Percentiles rank a stretch among this genome's conserved stretches.
phyloP scores from a whole-genome alignment of 2,329 filamentous ascomycete genomes.

The Cylindrodendrum hubeiense region DNA sequence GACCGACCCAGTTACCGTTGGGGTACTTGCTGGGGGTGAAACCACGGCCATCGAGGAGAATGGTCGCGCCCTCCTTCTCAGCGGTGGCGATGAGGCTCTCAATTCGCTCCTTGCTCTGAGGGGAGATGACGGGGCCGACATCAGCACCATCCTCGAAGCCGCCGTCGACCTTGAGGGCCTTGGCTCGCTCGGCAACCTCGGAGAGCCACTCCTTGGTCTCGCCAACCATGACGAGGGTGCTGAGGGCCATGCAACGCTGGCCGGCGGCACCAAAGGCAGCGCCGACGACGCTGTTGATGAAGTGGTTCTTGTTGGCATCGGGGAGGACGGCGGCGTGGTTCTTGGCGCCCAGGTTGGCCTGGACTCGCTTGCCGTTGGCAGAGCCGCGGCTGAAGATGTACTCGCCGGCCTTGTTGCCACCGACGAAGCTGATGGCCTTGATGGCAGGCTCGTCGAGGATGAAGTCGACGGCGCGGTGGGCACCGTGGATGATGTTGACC shows the following conservation, averaged over 20 bases:
- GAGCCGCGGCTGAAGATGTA: constrained; percentile 86
- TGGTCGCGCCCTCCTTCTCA: constrained; percentile 83
- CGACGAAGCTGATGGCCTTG: constrained; percentile 89
- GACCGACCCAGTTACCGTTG: constrained; percentile 87
- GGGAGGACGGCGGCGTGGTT: constrained; percentile 88
- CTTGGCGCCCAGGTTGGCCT: constrained; percentile 90
- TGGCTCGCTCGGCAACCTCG: constrained; percentile 82
- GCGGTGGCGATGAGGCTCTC: constrained; percentile 81
- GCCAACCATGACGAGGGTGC: constrained; percentile 85
- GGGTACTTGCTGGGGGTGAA: constrained; percentile 83
- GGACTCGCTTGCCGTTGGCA: constrained; percentile 88
- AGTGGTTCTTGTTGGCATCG: constrained; percentile 92
- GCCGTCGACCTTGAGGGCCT: constrained; percentile 79
- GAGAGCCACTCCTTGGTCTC: constrained; percentile 87
- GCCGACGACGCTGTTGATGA: constrained; percentile 85
- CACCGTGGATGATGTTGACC: constrained; percentile 85
- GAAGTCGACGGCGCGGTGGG: constrained; percentile 86
- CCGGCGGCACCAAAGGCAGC: constrained; percentile 88
- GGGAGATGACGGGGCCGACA: constrained; percentile 84
- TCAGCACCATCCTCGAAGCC: constrained; percentile 86
- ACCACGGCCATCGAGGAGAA: constrained; percentile 84
- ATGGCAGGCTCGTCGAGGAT: constrained; percentile 87
- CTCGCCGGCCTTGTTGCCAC: constrained; percentile 88
- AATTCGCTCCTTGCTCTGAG: constrained; percentile 83
- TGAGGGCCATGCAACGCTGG: constrained; percentile 89